Percentiles rank a stretch among this genome's conserved stretches.
phyloP scores from a whole-genome alignment of 805 yeast genomes.

The Lachancea meyersii region DNA sequence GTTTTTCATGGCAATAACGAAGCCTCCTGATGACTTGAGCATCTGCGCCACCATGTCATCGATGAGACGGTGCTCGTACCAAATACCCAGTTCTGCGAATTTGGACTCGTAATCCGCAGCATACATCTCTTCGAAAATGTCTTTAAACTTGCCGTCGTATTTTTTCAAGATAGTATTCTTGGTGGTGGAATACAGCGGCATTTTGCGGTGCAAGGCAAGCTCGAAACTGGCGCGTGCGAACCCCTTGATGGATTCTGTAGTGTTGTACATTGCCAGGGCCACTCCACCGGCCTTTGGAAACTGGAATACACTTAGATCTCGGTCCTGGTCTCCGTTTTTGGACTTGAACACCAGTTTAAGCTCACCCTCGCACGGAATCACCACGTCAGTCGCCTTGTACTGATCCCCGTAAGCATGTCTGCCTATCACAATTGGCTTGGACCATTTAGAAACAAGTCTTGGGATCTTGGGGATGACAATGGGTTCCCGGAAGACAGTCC shows the following conservation, averaged over 20 bases:
- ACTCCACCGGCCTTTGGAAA: conserved; percentile 61
- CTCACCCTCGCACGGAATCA: conserved; percentile 73
- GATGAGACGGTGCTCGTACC: conserved; percentile 94
- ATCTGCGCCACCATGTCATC: conserved; percentile 99
- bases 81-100: conserved; percentile 77
- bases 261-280: conserved; percentile 91
- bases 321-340: conserved; percentile 39
- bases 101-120: conserved; percentile 58
- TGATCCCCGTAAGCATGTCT: conserved; percentile 98
- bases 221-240: conserved; percentile 93
- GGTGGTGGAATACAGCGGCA: conserved; percentile 82
- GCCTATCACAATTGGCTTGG: conserved; percentile 91
- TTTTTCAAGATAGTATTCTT: conserved; percentile 91
- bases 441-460: conserved; percentile 85
- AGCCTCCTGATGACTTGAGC: conserved; percentile 94
- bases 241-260: conserved; percentile 82
- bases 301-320: conserved; percentile 37
- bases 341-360: conserved; percentile 75
- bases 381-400: conserved; percentile 85
- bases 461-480: conserved; percentile 87
- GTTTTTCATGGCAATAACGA: conserved; percentile 91
- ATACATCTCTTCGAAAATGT: conserved; percentile 78
- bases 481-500: conserved; percentile 96
- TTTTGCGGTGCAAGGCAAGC: conserved; percentile 69
- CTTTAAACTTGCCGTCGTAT: conserved; percentile 95